A percentile compares a stretch with the other conserved stretches of the same genome.
Conservation (phyloP, 257 asterid species). For the Phtheirospermum japonicum region DNA sequence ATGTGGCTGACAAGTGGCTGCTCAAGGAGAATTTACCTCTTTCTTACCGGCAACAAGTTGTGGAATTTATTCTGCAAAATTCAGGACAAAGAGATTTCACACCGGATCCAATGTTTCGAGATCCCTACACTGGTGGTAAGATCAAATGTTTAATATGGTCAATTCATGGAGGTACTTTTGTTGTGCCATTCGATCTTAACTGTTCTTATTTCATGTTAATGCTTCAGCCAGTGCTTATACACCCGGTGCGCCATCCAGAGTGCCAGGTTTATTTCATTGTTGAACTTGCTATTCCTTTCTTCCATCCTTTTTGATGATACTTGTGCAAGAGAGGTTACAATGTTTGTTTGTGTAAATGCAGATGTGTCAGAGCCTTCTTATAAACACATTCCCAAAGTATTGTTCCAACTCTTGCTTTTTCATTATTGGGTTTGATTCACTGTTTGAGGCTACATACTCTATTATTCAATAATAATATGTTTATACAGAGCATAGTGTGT, state of each 20-base stretch:
- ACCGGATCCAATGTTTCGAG: constrained; percentile 74
- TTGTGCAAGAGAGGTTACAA: constrained; percentile 26
- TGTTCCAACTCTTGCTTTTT: constrained; percentile 12
- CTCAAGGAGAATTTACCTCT: constrained; percentile 85
- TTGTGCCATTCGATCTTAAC: constrained; percentile 13
- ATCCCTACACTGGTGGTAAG: constrained; percentile 97
- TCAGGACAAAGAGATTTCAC: constrained; percentile 74
- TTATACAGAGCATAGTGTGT: not conserved
- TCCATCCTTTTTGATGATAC: constrained; percentile 10
- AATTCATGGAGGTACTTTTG: constrained; percentile 21
- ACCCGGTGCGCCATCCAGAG: constrained; percentile 80
- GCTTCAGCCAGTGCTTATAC: constrained; percentile 87
- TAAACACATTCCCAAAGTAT: constrained; percentile 96
- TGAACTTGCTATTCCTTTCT: constrained; percentile 21
- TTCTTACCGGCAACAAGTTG: constrained; percentile 89
- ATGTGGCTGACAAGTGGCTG: constrained; percentile 93
- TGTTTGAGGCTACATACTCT: constrained; percentile 1
- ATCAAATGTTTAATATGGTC: constrained; percentile 15
- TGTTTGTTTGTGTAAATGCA: constrained; percentile 41
- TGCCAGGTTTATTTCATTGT: constrained; percentile 40
- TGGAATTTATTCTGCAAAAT: constrained; percentile 84
- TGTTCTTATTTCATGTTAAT: constrained; percentile 31
- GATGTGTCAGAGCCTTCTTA: constrained; percentile 55
- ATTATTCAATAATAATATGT: not conserved
- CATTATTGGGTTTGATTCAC: constrained; percentile 17